A percentile compares a stretch with the other conserved stretches of the same genome.
phyloP scores from a whole-genome alignment of 2,329 filamentous ascomycete species.

The Pseudogymnoascus sp. region DNA sequence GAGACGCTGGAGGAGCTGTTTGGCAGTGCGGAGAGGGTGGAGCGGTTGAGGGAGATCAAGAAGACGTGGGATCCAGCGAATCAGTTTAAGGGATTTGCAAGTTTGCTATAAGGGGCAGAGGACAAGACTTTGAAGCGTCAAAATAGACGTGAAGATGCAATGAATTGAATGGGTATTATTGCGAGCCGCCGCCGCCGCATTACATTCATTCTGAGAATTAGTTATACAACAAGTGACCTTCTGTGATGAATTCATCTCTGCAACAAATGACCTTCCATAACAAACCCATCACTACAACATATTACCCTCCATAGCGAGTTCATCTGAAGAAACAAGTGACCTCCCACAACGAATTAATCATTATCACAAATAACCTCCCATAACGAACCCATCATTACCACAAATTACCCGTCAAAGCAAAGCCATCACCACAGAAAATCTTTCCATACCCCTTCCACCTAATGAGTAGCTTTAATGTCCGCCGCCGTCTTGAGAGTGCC shows the following conservation, averaged over 20 bases:
- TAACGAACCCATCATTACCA: background rate
- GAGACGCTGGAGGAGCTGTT: background rate
- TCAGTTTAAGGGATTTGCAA: background rate
- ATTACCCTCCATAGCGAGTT: background rate
- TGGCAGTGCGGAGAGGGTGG: slow-evolving; percentile 10
- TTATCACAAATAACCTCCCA: background rate
- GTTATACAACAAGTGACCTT: background rate
- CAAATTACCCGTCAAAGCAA: background rate
- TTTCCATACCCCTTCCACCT: too few species aligned
- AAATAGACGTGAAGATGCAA: background rate
- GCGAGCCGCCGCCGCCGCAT: background rate
- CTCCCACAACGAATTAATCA: background rate
- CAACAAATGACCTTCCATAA: background rate
- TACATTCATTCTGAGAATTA: background rate
- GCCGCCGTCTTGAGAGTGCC: too few species aligned
- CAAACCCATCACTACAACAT: background rate
- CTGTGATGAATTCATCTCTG: background rate
- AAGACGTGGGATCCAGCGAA: slow-evolving; percentile 22
- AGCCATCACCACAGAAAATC: too few species aligned
- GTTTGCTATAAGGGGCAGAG: background rate
- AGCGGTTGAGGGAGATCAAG: slow-evolving; percentile 23
- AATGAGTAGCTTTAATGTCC: too few species aligned
- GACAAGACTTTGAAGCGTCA: background rate
- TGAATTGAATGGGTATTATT: background rate
- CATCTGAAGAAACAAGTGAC: background rate